Evolutionary conservation across 2,329 filamentous ascomycete genomes (phyloP), one percentile per base, ranked within the genome.

Genomic region (Bipolaris oryzae): DNA sequence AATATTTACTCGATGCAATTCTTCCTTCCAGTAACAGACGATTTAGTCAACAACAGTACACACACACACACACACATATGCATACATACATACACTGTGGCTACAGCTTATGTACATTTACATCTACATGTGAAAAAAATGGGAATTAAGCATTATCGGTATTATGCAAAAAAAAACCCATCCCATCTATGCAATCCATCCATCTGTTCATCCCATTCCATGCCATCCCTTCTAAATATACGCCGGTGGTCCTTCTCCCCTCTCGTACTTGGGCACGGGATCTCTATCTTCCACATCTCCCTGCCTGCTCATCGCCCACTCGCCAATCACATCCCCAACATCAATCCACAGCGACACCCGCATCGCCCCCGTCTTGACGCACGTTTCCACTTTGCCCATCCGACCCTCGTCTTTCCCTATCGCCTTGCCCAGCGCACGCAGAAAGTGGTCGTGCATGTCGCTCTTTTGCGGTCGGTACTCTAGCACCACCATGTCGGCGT

Each of bases 321-420:
- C 50, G 3, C 44, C 23, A 15, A 45, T 13, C 3, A 57, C 51
- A 35, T 64, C 59, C 1, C 51, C 49, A 25, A 63, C 61, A 35
- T 64, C 61, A 41, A 63, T 57, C 55, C 56, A 63, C 45, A 66
- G 43, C 7, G 48, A 28, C 34, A 66, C 56, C 23, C 42, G 58
- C 15, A 48, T 57, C 0, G 55, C 23, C 1, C 55, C 59, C 7
- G 55, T 62, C 34, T 20, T 11, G 0, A 7, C 4, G 25, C 52
- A 56, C 7, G 37, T 55, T 35, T 66, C 59, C 1, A 66, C 50
- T 25, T 44, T 56, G 1, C 63, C 63, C 61, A 64, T 66, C 11
- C 60, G 50, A 1, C 59, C 60, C 11, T 28, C 25, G 11, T 46
- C 39, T n/a, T 63, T 62, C 9, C 38, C 38, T n/a, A 64, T 39